A percentile compares a stretch with the other conserved stretches of the same genome.
Evolutionary conservation across 768 basidiomycete species (phyloP).

Genomic region (Baorangia bicolor): DNA sequence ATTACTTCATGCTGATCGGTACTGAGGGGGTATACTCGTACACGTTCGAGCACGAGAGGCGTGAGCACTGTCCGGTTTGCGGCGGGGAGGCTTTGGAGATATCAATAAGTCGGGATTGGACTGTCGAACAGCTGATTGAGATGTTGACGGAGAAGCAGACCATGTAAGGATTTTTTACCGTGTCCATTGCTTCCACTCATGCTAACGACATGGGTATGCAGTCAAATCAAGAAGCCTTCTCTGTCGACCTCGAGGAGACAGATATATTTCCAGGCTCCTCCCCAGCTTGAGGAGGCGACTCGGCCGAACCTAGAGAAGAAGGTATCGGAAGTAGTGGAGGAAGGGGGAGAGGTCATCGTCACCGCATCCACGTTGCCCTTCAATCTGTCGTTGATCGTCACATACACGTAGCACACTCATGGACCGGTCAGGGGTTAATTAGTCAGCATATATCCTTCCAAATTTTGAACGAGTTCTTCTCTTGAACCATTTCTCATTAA

Average conservation of each 20-base stretch:
- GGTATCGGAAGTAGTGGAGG: constrained; percentile 74
- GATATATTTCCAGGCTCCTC: constrained; percentile 92
- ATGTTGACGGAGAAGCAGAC: constrained; percentile 84
- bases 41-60: constrained; percentile 94
- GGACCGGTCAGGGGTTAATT: constrained; percentile 13
- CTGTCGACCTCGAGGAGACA: constrained; percentile 72
- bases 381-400: constrained; percentile 67
- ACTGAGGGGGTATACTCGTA: constrained; percentile 96
- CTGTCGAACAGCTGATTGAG: constrained; percentile 87
- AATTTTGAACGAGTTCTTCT: background rate
- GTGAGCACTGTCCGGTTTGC: constrained; percentile 94
- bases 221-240: constrained; percentile 97
- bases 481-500: background rate
- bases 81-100: constrained; percentile 87
- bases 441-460: constrained; percentile 26
- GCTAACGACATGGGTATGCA: constrained; percentile 33
- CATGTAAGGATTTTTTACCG: constrained; percentile 56
- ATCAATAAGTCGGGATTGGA: constrained; percentile 65
- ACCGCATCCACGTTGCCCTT: constrained; percentile 91
- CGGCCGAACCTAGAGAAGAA: constrained; percentile 89
- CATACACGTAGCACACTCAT: constrained; percentile 40
- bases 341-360: constrained; percentile 80
- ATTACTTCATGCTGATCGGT: constrained; percentile 98
- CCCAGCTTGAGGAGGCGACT: constrained; percentile 85
- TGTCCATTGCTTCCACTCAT: background rate